A percentile compares a stretch with the other conserved stretches of the same genome.
These are phyloP conservation scores for Albifimbria verrucaria DNA, from an alignment of 2,329 filamentous ascomycete species.

Conservation along the genomic window DNA sequence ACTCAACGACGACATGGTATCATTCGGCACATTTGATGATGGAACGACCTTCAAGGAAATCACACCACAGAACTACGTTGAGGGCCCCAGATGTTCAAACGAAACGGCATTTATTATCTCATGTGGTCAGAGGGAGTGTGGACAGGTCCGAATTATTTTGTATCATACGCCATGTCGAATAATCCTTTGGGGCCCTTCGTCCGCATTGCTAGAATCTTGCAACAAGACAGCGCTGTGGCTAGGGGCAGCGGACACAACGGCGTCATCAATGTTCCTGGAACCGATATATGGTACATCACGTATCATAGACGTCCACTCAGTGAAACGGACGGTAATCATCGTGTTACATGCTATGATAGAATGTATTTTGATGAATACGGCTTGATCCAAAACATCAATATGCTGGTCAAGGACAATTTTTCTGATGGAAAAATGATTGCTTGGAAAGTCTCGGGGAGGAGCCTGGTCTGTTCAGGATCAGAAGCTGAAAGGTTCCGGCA, in stretches of 20 bases:
- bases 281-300: constrained; percentile 44
- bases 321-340: constrained; percentile 42
- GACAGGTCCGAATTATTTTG: constrained; percentile 43
- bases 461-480: background rate
- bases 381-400: constrained; percentile 38
- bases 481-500: background rate
- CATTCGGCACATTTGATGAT: constrained; percentile 37
- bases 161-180: constrained; percentile 40
- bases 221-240: constrained; percentile 36
- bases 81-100: constrained; percentile 42
- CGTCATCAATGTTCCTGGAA: constrained; percentile 39
- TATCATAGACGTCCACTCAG: constrained; percentile 43
- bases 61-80: constrained; percentile 36
- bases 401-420: constrained; percentile 42
- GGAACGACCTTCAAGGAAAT: constrained; percentile 38
- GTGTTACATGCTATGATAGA: constrained; percentile 43
- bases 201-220: constrained; percentile 34
- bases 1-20: constrained; percentile 37
- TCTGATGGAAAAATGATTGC: constrained; percentile 33
- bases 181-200: constrained; percentile 38
- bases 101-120: constrained; percentile 41
- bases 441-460: constrained; percentile 26
- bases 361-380: constrained; percentile 43
- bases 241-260: constrained; percentile 43
- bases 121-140: constrained; percentile 46